Evolutionary conservation across 768 basidiomycete species (phyloP), one percentile per base, ranked within the genome.

Genomic region (Dioszegia hungarica): DNA sequence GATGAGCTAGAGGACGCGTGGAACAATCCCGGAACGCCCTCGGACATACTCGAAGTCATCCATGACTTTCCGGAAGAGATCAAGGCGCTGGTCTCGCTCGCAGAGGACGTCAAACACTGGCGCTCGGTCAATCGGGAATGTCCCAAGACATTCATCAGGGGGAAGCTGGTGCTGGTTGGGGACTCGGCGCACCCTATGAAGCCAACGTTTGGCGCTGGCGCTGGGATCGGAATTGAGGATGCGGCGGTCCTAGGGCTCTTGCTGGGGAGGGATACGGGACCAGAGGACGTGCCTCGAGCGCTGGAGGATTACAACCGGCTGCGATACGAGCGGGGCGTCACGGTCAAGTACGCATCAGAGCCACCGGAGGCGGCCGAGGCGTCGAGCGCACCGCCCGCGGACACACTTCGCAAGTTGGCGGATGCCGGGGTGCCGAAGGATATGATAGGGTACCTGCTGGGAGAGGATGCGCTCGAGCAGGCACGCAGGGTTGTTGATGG

Each of bases 221-320:
- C 59, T n/a, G 56, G 59, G n/a, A 54, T 49, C 28, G 59, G 36
- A 15, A 56, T 61, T 28, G 59, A 61, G 48, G 59, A 61, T 33
- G 59, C 59, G 12, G 54, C 54, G 17, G 59, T 48, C 37, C 55
- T 61, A 11, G 54, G 46, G 20, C n/a, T 61, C 6, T 20, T 46
- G 14, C 20, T 46, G 14, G 24, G 45, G 8, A 28, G 15, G 45
- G 15, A 46, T 8, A 20, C 19, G 15, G 25, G 25, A 14, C 6
- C 6, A 46, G 25, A 46, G 10, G 45, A 46, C 27, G 45, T 46
- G 15, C 15, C 11, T 8, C 11, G 20, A 20, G 45, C 24, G 9
- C 25, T 46, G 45, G 9, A 15, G 24, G 25, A 9, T 6, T 46
- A 46, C 45, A 46, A 46, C 27, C 29, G 15, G 8, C 25, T 31